These are phyloP conservation scores for Erucastrum elatum DNA, from an alignment of 345 rosid species.

Conservation along the genomic window DNA sequence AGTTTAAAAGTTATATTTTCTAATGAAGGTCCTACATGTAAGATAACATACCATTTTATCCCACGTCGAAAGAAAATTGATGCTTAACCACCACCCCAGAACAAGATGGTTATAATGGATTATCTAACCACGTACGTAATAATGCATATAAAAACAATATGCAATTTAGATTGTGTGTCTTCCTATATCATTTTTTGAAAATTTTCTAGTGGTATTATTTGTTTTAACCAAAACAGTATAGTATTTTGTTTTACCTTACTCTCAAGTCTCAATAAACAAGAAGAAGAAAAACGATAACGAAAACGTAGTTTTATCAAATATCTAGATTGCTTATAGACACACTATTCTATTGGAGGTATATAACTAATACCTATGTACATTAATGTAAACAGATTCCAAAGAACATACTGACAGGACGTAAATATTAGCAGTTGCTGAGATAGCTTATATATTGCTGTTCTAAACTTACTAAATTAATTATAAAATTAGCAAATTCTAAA, in stretches of 20 bases:
- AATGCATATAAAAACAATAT: background rate
- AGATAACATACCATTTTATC: background rate
- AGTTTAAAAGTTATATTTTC: background rate
- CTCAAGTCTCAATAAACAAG: background rate
- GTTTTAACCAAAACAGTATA: background rate
- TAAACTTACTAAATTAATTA: no score
- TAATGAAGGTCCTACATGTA: background rate
- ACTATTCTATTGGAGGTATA: background rate
- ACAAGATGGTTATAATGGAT: background rate
- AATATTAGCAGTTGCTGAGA: background rate
- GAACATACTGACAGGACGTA: background rate
- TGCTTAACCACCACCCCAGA: background rate
- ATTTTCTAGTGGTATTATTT: background rate
- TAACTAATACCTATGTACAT: background rate
- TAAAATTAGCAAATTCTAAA: background rate
- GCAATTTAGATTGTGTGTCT: background rate
- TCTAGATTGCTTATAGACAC: background rate
- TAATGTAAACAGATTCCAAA: background rate
- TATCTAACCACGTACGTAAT: background rate
- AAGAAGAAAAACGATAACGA: background rate
- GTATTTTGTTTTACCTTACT: background rate
- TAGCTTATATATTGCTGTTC: background rate
- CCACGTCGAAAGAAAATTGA: background rate
- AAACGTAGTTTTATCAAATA: background rate
- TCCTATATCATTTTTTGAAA: background rate